These are phyloP conservation scores for Aspergillus sp. DNA, from an alignment of 2,329 filamentous ascomycete genomes.

Conservation along the genomic window DNA sequence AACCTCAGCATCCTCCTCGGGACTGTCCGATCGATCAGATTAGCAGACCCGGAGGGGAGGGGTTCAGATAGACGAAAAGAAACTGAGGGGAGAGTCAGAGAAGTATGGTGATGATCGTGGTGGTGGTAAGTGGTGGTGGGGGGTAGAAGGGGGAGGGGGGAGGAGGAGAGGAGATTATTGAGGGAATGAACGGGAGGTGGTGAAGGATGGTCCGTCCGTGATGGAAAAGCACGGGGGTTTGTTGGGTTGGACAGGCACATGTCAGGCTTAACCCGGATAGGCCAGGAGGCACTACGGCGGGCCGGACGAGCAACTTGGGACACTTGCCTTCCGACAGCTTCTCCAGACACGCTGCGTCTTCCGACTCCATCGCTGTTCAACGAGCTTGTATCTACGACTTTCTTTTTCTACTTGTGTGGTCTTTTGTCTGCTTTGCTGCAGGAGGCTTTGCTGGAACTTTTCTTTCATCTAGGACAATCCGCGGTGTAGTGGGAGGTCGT, in stretches of 20 bases:
- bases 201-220: conserved; percentile 8
- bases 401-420: no score
- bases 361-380: neutral
- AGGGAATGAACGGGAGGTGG: conserved; percentile 1
- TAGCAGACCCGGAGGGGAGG: neutral
- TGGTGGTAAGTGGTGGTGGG: conserved; percentile 1
- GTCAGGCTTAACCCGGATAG: conserved; percentile 19
- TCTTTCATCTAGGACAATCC: neutral
- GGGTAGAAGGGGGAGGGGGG: conserved; percentile 8
- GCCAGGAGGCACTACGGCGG: conserved; percentile 15
- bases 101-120: conserved; percentile 1
- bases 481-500: neutral
- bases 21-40: neutral
- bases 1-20: conserved; percentile 33
- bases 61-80: conserved; percentile 2
- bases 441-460: neutral
- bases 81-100: neutral
- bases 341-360: neutral
- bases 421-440: no score
- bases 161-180: conserved; percentile 2
- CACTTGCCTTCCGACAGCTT: neutral
- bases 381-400: no score
- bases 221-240: conserved; percentile 17
- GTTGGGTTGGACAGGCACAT: conserved; percentile 22
- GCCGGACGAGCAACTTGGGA: conserved; percentile 10